These are phyloP conservation scores for Hysterium pulicare DNA, from an alignment of 2,329 filamentous ascomycete species.

Conservation along the genomic window DNA sequence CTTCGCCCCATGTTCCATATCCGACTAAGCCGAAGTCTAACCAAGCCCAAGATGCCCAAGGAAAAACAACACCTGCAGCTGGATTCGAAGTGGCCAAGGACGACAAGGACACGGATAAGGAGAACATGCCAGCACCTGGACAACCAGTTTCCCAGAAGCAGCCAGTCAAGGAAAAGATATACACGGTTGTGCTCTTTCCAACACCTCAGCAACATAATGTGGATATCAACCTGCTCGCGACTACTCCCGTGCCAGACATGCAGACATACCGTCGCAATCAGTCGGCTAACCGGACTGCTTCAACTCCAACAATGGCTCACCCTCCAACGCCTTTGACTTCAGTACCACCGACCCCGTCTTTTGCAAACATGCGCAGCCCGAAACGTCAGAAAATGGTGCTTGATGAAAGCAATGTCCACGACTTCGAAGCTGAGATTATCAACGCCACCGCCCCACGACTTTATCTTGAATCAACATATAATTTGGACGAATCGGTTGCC, in stretches of 20 bases:
- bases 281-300: constrained; percentile 40
- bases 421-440: constrained; percentile 73
- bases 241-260: constrained; percentile 58
- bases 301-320: constrained; percentile 49
- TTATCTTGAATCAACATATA: constrained; percentile 72
- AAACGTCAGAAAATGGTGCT: constrained; percentile 73
- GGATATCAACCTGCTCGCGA: constrained; percentile 73
- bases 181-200: constrained; percentile 79
- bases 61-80: constrained; percentile 15
- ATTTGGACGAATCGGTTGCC: constrained; percentile 63
- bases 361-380: constrained; percentile 60
- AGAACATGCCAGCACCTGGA: constrained; percentile 55
- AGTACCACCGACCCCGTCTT: constrained; percentile 55
- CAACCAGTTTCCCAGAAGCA: constrained; percentile 48
- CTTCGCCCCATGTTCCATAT: constrained; percentile 78
- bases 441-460: constrained; percentile 71
- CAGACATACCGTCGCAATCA: constrained; percentile 49
- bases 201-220: constrained; percentile 71
- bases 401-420: constrained; percentile 68
- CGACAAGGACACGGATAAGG: constrained; percentile 50
- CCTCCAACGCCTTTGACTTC: constrained; percentile 63
- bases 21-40: constrained; percentile 39
- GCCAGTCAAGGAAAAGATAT: constrained; percentile 52
- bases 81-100: constrained; percentile 18
- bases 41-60: constrained; percentile 16